A percentile compares a stretch with the other conserved stretches of the same genome.
phyloP scores from a whole-genome alignment of 768 basidiomycete species.

The Mycena chlorophos region DNA sequence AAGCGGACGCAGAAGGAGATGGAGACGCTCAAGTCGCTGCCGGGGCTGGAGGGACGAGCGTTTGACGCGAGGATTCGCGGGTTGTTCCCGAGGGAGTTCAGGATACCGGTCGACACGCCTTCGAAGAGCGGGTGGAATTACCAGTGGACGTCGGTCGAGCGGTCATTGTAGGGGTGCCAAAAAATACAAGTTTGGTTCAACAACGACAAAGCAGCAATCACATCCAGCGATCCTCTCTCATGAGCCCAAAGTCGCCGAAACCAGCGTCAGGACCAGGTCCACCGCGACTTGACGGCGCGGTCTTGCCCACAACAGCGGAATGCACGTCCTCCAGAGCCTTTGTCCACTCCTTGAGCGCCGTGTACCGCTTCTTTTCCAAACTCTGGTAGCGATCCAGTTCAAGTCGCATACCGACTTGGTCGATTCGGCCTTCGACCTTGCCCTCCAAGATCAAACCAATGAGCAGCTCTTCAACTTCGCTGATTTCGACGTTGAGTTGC shows the following conservation, averaged over 20 bases:
- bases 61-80: constrained; percentile 78
- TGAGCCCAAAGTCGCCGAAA: constrained; percentile 32
- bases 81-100: constrained; percentile 84
- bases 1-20: constrained; percentile 56
- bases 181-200: neutral
- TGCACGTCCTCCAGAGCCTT: constrained; percentile 79
- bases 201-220: neutral
- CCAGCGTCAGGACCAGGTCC: constrained; percentile 37
- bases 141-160: constrained; percentile 72
- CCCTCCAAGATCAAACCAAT: constrained; percentile 93
- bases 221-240: constrained; percentile 40
- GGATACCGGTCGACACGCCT: constrained; percentile 84
- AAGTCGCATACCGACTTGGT: constrained; percentile 92
- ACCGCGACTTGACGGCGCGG: constrained; percentile 45
- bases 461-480: constrained; percentile 92
- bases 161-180: constrained; percentile 40
- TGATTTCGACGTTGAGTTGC: constrained; percentile 94
- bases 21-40: constrained; percentile 60
- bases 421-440: constrained; percentile 95
- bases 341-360: constrained; percentile 80
- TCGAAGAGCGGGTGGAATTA: constrained; percentile 82
- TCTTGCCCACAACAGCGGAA: constrained; percentile 72
- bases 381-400: constrained; percentile 91
- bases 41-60: constrained; percentile 64
- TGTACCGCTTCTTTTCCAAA: constrained; percentile 83